Evolutionary conservation across 805 yeast species (phyloP), one percentile per base, ranked within the genome.

Genomic region (Yarrowia hollandica): DNA sequence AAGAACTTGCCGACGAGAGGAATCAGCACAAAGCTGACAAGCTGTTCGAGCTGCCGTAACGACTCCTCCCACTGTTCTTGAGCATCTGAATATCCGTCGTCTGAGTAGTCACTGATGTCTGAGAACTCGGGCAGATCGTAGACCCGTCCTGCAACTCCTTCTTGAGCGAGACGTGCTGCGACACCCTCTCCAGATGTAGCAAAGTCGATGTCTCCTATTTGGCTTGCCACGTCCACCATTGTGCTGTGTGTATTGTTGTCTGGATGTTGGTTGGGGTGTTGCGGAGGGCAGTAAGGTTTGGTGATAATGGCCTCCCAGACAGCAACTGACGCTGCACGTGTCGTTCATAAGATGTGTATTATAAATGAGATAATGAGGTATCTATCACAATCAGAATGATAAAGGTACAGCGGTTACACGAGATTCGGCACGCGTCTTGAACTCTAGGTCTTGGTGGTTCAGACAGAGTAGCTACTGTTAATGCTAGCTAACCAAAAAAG

Each of bases 11-110:
- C 92, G 12, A 83, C 64, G 59, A 85, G 69, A 1, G 92, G 92
- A 44, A 85, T 74, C 30, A 86, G 64, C 10, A 86, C 79, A 61
- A 79, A 73, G 60, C 78, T 78, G 14, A 85, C 69, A 34, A 87
- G 74, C 12, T 76, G 77, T 25, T 78, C 78, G 46, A 86, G 70
- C 68, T 85, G 89, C 55, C 72, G 72, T 60, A 86, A 62, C 61
- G 84, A 82, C 66, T 83, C 88, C 52, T 86, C 90, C 90, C 90
- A 86, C 63, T 86, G 89, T 63, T 79, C 79, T 67, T 85, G 89
- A 0, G 88, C 85, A 26, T 81, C 77, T 21, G 41, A 60, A 16
- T 60, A 60, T 19, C 64, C 63, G 16, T 64, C 60, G 30, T 35
- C 58, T 16, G 58, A 52, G 33, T 25, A 52, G 44, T 48, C 39